Percentiles rank a stretch among this genome's conserved stretches.
Conservation (phyloP, 1,284 basidiomycete species). For the Marasmius fiardii region DNA sequence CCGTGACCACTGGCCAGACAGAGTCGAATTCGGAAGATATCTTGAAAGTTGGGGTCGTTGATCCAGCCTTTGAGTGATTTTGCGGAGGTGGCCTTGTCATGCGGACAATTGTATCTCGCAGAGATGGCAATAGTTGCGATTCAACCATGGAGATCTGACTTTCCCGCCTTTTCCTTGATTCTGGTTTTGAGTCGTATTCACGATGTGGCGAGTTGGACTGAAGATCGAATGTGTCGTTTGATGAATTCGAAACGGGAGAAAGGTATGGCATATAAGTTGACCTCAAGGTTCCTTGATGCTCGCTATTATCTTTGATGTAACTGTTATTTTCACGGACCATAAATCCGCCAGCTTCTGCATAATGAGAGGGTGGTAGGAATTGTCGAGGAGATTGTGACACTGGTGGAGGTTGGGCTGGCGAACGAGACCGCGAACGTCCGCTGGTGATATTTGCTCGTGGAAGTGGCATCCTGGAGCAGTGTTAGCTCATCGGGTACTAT, state of each 20-base stretch:
- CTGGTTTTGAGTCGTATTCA: constrained; percentile 13
- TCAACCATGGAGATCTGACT: constrained; percentile 54
- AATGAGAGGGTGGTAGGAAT: constrained; percentile 62
- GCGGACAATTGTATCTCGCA: constrained; percentile 64
- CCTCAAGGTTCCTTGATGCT: constrained; percentile 1
- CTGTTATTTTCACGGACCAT: constrained; percentile 19
- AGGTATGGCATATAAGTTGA: constrained; percentile 18
- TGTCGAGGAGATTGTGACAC: constrained; percentile 7
- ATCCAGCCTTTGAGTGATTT: constrained; percentile 11
- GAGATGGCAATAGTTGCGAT: constrained; percentile 59
- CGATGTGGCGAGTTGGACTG: constrained; percentile 13
- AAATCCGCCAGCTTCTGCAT: constrained; percentile 57
- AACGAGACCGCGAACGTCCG: constrained; percentile 25
- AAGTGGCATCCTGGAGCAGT: constrained; percentile 22
- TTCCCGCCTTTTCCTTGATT: constrained; percentile 31
- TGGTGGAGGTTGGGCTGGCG: constrained; percentile 23
- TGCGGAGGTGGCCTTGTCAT: constrained; percentile 57
- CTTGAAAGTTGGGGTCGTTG: constrained; percentile 13
- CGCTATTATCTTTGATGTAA: constrained; percentile 3
- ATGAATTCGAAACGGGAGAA: constrained; percentile 21
- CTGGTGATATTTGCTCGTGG: constrained; percentile 21
- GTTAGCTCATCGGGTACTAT: too few relatives aligned
- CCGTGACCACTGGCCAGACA: not conserved
- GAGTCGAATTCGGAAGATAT: constrained; percentile 7
- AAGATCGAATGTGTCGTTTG: constrained; percentile 25